Evolutionary conservation across 192 early-diverging fungal genomes (phyloP).

Genomic region (Jimgerdemannia flammicorona): DNA sequence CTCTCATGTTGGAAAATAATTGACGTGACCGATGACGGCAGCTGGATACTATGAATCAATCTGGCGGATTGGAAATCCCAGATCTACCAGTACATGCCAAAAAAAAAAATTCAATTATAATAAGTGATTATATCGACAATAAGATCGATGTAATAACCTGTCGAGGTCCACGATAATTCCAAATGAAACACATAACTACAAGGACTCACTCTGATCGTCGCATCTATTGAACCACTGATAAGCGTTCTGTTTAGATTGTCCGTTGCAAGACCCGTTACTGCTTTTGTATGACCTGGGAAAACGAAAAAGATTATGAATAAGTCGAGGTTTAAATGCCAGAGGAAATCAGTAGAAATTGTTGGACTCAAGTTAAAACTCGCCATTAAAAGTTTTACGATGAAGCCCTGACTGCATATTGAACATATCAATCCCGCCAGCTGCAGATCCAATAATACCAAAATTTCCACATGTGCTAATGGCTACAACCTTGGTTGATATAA

Average conservation of each 20-base stretch:
- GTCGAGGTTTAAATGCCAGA: neutral
- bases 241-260: conserved; percentile 71
- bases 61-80: conserved; percentile 80
- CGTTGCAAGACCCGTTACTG: conserved; percentile 74
- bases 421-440: conserved; percentile 77
- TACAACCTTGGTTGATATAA: conserved; percentile 36
- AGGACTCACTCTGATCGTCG: conserved; percentile 60
- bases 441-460: conserved; percentile 85
- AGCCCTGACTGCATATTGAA: conserved; percentile 96
- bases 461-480: conserved; percentile 88
- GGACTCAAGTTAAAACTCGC: conserved; percentile 6
- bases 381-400: conserved; percentile 64
- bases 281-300: conserved; percentile 64
- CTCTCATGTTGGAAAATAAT: conserved; percentile 68
- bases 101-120: conserved; percentile 2
- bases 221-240: conserved; percentile 80
- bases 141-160: neutral
- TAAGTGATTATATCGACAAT: neutral
- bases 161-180: too few relatives aligned
- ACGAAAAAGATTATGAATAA: neutral
- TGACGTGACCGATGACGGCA: conserved; percentile 60
- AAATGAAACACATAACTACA: too few relatives aligned
- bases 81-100: conserved; percentile 40
- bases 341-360: neutral
- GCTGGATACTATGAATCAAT: conserved; percentile 56